Percentiles rank a stretch among this genome's conserved stretches.
Conservation (phyloP, 2,329 filamentous ascomycete genomes). For the Neopestalotiopsis sp. region DNA sequence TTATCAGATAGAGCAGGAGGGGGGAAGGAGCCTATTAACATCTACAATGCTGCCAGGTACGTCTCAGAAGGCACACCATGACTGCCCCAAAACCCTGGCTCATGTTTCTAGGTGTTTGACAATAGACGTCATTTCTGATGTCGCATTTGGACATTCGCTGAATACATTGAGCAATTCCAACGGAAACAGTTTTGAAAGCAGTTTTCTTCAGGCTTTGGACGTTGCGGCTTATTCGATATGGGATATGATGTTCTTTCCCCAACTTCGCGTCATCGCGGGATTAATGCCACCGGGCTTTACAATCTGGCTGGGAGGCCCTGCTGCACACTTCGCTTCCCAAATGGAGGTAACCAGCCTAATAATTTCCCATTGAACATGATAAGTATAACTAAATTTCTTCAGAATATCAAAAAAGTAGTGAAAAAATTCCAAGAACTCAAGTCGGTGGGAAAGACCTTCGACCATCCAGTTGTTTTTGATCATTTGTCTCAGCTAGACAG, state of each 20-base stretch:
- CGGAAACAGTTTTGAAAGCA: background rate
- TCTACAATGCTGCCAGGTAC: background rate
- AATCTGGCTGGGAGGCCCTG: background rate
- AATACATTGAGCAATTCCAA: background rate
- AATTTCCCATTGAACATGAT: background rate
- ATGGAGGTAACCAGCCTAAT: background rate
- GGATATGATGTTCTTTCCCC: background rate
- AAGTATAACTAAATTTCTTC: background rate
- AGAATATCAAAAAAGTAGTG: background rate
- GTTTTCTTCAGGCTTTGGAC: background rate
- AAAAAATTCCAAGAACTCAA: background rate
- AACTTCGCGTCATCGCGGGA: background rate
- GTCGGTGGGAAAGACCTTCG: background rate
- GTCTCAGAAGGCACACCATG: background rate
- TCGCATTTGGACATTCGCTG: background rate
- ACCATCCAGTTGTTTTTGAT: background rate
- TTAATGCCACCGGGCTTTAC: background rate
- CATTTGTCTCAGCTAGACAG: background rate
- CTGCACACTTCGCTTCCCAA: background rate
- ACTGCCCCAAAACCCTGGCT: background rate
- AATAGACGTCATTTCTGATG: background rate
- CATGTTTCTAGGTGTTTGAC: background rate
- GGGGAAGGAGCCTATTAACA: background rate
- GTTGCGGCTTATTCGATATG: background rate
- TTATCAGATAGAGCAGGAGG: background rate